Evolutionary conservation across 805 yeast species (phyloP), one percentile per base, ranked within the genome.

Genomic region (Yarrowia bubula): DNA sequence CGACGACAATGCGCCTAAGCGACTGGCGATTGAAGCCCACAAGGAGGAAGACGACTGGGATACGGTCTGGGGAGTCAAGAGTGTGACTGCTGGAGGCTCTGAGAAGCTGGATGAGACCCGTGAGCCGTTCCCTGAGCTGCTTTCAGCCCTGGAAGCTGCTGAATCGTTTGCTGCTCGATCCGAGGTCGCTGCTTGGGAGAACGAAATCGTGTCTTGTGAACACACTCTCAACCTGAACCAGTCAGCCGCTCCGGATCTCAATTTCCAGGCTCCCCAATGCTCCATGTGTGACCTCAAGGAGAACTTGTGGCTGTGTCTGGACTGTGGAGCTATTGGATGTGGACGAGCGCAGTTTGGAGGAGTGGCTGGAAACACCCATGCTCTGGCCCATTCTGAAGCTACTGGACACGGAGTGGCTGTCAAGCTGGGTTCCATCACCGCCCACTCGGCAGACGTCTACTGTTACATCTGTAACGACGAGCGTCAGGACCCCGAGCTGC

Each of bases 331-430:
- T n/a, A 71, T 92, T 10, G 97, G 97, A 4, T 95, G 99, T 77
- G 99, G 99, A 6, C 80, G 99, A 69, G 86, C 86, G 37, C 99
- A 95, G 75, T 90, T 89, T 72, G 99, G 98, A 39, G 93, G 96
- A 28, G 84, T 89, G 11, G 88, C 92, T n/a, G 99, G 99, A 6
- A 85, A 93, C 72, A 86, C 96, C 0, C 99, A 95, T 75, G 98
- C 96, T 0, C 77, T 93, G 66, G 73, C 75, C 0, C 99, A 95
- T 75, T 87, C 74, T 71, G 84, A 87, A 42, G 61, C 72, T 11
- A 69, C 83, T 0, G 80, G 79, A 0, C 99, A 95, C 75, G 84
- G 90, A 1, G 84, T 92, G 15, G 97, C 98, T 0, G 89, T 92
- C 8, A 95, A 95, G 72, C 77, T 95, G 51, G 99, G 99, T 0